phyloP scores from a whole-genome alignment of 225 moss, liverwort and hornwort species.

The Marchantia polymorpha region DNA sequence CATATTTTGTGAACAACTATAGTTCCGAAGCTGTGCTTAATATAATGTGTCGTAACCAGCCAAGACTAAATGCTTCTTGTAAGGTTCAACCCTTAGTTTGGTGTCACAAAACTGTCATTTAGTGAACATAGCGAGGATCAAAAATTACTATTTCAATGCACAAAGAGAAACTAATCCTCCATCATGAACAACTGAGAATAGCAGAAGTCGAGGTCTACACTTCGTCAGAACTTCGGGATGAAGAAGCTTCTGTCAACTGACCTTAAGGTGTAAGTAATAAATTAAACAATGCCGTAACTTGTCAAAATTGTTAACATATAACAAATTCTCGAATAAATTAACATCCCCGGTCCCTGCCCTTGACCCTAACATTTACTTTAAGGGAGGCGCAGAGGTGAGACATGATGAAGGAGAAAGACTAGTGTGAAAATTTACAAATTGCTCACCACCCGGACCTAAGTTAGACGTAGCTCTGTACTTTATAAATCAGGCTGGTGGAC shows the following conservation, averaged over 20 bases:
- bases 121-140: too few relatives aligned
- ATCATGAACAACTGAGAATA: not conserved
- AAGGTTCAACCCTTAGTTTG: too few relatives aligned
- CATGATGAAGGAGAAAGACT: not conserved
- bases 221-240: not conserved
- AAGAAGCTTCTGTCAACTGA: not conserved
- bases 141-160: not conserved
- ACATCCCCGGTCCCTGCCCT: not conserved
- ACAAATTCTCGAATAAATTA: not conserved
- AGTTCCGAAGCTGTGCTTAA: too few relatives aligned
- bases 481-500: slow-evolving; percentile 47
- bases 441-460: slow-evolving; percentile 5
- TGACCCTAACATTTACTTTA: not conserved
- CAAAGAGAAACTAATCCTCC: not conserved
- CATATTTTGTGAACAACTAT: too few relatives aligned
- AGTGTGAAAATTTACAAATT: slow-evolving; percentile 21
- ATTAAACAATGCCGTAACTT: not conserved
- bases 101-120: too few relatives aligned
- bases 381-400: slow-evolving; percentile 1
- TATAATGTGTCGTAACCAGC: too few relatives aligned
- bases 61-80: too few relatives aligned
- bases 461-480: not conserved
- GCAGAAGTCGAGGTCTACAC: not conserved
- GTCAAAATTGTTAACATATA: slow-evolving; percentile 24
- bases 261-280: not conserved